Percentiles rank a stretch among this genome's conserved stretches.
These are phyloP conservation scores for Penicillium antarcticum DNA, from an alignment of 495 filamentous ascomycete species.

Conservation along the genomic window DNA sequence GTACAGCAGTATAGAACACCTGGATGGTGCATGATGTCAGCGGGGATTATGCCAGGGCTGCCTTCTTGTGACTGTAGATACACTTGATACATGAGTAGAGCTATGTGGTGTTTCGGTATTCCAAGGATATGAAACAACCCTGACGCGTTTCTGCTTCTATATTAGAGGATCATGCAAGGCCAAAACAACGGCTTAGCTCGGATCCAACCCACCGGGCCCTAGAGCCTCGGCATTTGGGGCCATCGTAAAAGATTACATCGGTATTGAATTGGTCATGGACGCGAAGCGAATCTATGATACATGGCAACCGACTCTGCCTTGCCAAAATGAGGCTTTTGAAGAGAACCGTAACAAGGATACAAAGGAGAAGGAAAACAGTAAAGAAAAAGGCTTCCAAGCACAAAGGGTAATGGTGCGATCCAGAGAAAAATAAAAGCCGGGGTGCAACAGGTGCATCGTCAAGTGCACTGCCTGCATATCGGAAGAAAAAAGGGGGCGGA, in stretches of 20 bases:
- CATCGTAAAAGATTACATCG: conserved; percentile 16
- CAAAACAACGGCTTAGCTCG: not conserved
- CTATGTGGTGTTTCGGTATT: no score
- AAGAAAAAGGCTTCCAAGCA: conserved; percentile 15
- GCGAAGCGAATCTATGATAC: conserved; percentile 35
- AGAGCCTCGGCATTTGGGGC: not conserved
- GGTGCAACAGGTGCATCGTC: conserved; percentile 21
- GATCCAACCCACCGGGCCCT: not conserved
- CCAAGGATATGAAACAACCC: not conserved
- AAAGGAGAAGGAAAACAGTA: conserved; percentile 17
- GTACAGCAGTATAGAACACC: not conserved
- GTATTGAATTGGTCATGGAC: conserved; percentile 29
- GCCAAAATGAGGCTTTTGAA: conserved; percentile 16
- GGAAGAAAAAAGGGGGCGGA: conserved; percentile 16
- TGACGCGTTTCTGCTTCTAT: not conserved
- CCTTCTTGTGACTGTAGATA: not conserved
- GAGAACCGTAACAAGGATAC: conserved; percentile 27
- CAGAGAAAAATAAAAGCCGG: conserved; percentile 28
- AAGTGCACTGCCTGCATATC: conserved; percentile 8
- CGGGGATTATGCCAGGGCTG: conserved; percentile 19
- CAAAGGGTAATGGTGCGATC: conserved; percentile 8
- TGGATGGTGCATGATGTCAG: conserved; percentile 44
- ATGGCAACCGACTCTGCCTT: conserved; percentile 27
- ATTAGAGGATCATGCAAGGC: not conserved
- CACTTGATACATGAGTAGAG: no score